Conservation (phyloP, 1,284 basidiomycete species). For the Melanopsichium pennsylvanicum region DNA sequence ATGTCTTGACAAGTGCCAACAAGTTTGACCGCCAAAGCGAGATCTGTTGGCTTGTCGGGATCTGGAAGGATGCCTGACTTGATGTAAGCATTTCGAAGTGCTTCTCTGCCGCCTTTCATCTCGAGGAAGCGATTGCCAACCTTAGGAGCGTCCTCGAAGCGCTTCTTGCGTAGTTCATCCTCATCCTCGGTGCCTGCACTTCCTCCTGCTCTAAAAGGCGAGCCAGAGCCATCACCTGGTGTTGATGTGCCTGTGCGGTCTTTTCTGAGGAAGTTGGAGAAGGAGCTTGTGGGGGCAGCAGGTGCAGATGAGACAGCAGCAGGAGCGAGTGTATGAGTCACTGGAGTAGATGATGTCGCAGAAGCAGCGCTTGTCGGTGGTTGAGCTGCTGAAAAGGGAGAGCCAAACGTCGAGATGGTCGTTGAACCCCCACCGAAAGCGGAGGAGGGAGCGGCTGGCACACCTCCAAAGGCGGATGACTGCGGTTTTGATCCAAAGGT, state of each 20-base stretch:
- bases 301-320: neutral
- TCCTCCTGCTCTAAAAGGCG: neutral
- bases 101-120: slow-evolving; percentile 44
- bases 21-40: slow-evolving; percentile 87
- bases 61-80: slow-evolving; percentile 86
- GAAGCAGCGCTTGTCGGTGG: neutral
- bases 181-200: slow-evolving; percentile 14
- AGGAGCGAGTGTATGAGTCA: neutral
- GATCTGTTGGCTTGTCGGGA: slow-evolving; percentile 76
- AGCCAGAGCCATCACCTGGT: slow-evolving; percentile 6
- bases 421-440: slow-evolving; percentile 11
- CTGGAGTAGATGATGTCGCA: neutral
- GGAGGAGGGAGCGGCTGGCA: neutral
- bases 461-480: slow-evolving; percentile 16
- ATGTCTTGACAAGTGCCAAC: slow-evolving; percentile 90
- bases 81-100: slow-evolving; percentile 78
- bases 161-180: slow-evolving; percentile 46
- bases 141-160: slow-evolving; percentile 47
- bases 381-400: slow-evolving; percentile 7
- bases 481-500: slow-evolving; percentile 4
- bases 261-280: slow-evolving; percentile 44
- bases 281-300: slow-evolving; percentile 28
- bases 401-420: slow-evolving; percentile 6
- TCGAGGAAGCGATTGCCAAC: slow-evolving; percentile 50
- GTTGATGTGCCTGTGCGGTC: slow-evolving; percentile 30